Conservation (phyloP, 78 protist species). For the slime mould (Dictyostelium discoideum) region DNA sequence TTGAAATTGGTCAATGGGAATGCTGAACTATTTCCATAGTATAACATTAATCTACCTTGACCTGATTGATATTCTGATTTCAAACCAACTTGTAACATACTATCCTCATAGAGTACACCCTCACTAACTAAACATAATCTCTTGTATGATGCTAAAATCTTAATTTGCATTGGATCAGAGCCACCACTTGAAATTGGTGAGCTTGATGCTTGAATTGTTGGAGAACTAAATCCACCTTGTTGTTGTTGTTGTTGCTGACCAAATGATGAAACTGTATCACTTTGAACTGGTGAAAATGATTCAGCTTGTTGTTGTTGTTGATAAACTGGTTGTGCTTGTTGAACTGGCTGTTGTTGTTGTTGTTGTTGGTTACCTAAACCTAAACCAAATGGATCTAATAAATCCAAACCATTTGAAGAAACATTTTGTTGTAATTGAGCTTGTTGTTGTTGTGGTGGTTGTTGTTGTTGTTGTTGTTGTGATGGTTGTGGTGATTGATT, state of each 20-base stretch:
- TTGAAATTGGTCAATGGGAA: slow-evolving; percentile 57
- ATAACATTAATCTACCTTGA: slow-evolving; percentile 79
- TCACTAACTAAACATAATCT: slow-evolving; percentile 42
- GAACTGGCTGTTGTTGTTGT: slow-evolving; percentile 13
- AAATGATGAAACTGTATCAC: neutral
- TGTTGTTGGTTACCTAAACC: slow-evolving; percentile 34
- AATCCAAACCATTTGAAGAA: slow-evolving; percentile 7
- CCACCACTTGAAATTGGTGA: slow-evolving; percentile 24
- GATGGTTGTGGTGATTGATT: neutral
- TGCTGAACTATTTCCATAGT: slow-evolving; percentile 66
- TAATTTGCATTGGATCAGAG: slow-evolving; percentile 32
- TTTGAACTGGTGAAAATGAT: neutral
- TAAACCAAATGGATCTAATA: slow-evolving; percentile 78
- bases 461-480: neutral
- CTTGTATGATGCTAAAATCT: slow-evolving; percentile 41
- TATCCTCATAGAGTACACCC: slow-evolving; percentile 88
- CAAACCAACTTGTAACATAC: slow-evolving; percentile 81
- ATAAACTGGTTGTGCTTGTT: neutral
- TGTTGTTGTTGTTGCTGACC: neutral
- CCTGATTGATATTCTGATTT: slow-evolving; percentile 68
- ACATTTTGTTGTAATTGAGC: neutral
- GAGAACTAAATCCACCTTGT: neutral
- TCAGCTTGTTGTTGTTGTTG: slow-evolving; percentile 52
- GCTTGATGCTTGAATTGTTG: slow-evolving; percentile 21
- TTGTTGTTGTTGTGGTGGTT: neutral